Base-by-base conservation (phyloP, 2,329 filamentous ascomycete genomes). In the Fusarium keratoplasticum region DNA sequence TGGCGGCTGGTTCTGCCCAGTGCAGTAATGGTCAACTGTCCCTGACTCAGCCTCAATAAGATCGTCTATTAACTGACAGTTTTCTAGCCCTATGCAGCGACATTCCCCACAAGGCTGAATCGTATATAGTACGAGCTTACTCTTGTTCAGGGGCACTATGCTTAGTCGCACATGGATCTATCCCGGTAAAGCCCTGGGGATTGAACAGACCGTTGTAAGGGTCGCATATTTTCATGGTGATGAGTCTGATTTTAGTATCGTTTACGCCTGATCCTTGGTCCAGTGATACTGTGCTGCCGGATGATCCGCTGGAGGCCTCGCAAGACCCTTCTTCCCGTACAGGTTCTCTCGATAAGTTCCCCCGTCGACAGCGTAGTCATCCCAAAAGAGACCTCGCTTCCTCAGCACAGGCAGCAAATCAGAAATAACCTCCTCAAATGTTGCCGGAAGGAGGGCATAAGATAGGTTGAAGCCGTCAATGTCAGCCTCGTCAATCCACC, bases 361-460 rank as follows among this genome's bases (percentile, higher is more conserved):
- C 0, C 82, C 80, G 4, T 84, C 81, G 0, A 85, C 83, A 1
- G 78, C 81, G 50, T 87, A 87, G 31, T 84, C 83, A 22, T 86
- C 84, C 84, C 85, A 90, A 75, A 91, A 90, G 5, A 91, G 75
- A 0, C 90, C 90, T 16, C 92, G 83, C 25, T 82, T 81, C 50
- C 85, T 86, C 29, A 94, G 80, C 71, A 93, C 92, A 0, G 92
- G 91, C 0, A 94, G 74, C 4, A 94, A 79, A 11, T 92, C 82
- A 10, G 92, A 87, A 35, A 92, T 88, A 1, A 94, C 87, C 71
- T 94, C 92, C 66, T 91, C 87, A 79, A 93, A 94, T 0, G 89
- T 91, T 47, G 87, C 87, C 0, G 91, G 92, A 67, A 85, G 82
- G 0, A 84, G 69, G 1, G 80, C 81, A 40, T 78, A 77, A 10